Evolutionary conservation across 1,139 yeast genomes (phyloP).

Genomic region (Casaregolazyma lundiana): DNA sequence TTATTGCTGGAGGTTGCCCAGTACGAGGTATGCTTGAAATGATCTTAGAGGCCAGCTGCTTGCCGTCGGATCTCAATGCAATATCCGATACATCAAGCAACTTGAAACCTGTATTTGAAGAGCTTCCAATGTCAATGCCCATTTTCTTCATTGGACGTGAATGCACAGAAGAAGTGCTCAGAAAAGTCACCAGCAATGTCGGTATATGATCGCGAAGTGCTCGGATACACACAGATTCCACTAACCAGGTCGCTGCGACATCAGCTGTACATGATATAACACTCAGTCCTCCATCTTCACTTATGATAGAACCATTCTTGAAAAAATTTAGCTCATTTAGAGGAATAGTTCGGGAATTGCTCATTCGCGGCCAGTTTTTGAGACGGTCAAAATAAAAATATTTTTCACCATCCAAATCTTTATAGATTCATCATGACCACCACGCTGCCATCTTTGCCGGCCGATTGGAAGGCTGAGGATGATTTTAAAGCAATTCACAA

Average conservation of each 20-base stretch:
- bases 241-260: slow-evolving; percentile 65
- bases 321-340: slow-evolving; percentile 51
- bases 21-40: neutral
- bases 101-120: slow-evolving; percentile 11
- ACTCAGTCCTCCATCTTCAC: slow-evolving; percentile 35
- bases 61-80: neutral
- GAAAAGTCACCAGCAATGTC: slow-evolving; percentile 20
- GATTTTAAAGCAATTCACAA: slow-evolving; percentile 30
- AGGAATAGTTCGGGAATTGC: slow-evolving; percentile 1
- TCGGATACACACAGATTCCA: slow-evolving; percentile 37
- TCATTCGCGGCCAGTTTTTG: neutral
- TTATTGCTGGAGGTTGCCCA: slow-evolving; percentile 8
- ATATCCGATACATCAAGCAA: slow-evolving; percentile 29
- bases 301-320: slow-evolving; percentile 45
- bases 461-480: slow-evolving; percentile 31
- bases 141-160: slow-evolving; percentile 25
- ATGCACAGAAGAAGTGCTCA: slow-evolving; percentile 26
- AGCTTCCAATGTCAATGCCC: slow-evolving; percentile 23
- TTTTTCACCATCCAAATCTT: slow-evolving; percentile 1
- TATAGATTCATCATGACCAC: slow-evolving; percentile 15
- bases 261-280: slow-evolving; percentile 55
- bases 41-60: slow-evolving; percentile 1
- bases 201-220: neutral
- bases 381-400: neutral
- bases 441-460: slow-evolving; percentile 16